Evolutionary conservation across 2,329 filamentous ascomycete species (phyloP), one percentile per base, ranked within the genome.

Genomic region (Trichoderma sp.): DNA sequence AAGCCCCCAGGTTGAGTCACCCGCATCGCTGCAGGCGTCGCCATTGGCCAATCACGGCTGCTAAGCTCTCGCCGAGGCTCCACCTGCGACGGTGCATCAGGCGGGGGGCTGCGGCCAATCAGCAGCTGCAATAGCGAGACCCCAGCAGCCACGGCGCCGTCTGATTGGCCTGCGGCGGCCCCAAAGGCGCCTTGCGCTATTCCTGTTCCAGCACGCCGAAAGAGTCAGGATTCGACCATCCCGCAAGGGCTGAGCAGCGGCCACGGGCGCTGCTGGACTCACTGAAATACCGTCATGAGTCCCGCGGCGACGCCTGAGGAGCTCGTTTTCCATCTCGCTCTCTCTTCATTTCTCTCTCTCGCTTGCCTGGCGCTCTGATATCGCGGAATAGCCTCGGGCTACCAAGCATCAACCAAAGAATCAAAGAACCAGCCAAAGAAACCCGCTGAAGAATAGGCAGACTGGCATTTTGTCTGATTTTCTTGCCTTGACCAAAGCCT

Each of bases 181-280:
- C 52, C 54, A 56, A 69, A 68, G 68, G 68, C 67, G 32, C 14
- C 46, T 39, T 4, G 60, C 77, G 75, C 80, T 80, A 80, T 71
- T 46, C 81, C 80, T 69, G 66, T 75, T 79, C 73, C 74, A 80
- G 80, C 80, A 82, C 80, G 80, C 80, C 80, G 80, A 82, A 81
- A 75, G 79, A 81, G 77, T 80, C 79, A 78, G 77, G 74, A 73
- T 72, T 77, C 74, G 78, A 76, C 76, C 43, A 73, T 76, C 73
- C 70, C 71, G 61, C 69, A 68, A 67, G 60, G 51, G 67, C 69
- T 58, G 34, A 67, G 60, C 46, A 63, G 66, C 26, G 34, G 34
- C 52, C 51, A 46, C 30, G 39, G 67, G 52, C 59, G 51, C 52
- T 69, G 64, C 68, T 58, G 51, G 51, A 68, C 71, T 75, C 74